phyloP scores from a whole-genome alignment of 441 rosid genomes.

The Biscutella laevigata region DNA sequence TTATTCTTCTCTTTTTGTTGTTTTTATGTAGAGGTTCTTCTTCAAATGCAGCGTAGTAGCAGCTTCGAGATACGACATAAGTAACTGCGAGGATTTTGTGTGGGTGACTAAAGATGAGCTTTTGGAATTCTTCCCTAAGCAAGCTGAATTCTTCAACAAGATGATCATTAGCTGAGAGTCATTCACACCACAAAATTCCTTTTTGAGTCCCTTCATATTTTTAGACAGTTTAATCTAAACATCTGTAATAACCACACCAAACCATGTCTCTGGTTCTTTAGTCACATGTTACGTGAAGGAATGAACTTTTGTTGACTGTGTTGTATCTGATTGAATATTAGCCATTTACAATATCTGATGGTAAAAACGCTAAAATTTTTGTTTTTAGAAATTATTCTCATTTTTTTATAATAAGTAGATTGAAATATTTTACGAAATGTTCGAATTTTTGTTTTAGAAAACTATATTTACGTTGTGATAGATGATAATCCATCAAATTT shows the following conservation, averaged over 20 bases:
- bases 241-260: slow-evolving; percentile 6
- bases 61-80: slow-evolving; percentile 41
- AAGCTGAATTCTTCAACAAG: slow-evolving; percentile 58
- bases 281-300: not conserved
- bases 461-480: no score
- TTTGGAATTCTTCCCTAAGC: slow-evolving; percentile 62
- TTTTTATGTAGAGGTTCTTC: slow-evolving; percentile 51
- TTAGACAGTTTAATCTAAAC: not conserved
- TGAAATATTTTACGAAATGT: no score
- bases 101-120: slow-evolving; percentile 84
- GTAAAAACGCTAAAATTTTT: no score
- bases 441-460: no score
- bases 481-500: no score
- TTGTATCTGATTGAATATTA: no score
- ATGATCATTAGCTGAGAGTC: slow-evolving; percentile 70
- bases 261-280: slow-evolving; percentile 8
- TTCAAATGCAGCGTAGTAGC: slow-evolving; percentile 83
- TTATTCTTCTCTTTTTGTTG: not conserved
- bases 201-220: not conserved
- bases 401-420: no score
- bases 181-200: not conserved
- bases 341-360: no score
- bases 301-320: not conserved
- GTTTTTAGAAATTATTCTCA: no score
- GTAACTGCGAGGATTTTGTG: slow-evolving; percentile 61